Evolutionary conservation across 2,329 filamentous ascomycete genomes (phyloP).

Genomic region (Talaromyces atroroseus): DNA sequence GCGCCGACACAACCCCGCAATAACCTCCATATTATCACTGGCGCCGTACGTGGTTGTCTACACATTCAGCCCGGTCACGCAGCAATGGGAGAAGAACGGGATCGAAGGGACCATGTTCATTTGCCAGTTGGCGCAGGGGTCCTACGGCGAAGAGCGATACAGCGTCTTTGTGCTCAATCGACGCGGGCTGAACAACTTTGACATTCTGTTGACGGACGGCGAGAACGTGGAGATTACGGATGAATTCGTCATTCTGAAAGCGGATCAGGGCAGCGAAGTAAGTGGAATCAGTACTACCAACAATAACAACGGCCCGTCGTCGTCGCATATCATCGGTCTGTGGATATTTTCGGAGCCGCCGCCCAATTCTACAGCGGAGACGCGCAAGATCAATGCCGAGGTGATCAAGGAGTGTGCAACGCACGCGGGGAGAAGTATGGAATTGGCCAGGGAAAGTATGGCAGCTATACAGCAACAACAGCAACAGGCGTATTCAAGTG

Average conservation of each 20-base stretch:
- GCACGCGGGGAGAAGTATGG: constrained; percentile 47
- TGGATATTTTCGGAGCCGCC: constrained; percentile 60
- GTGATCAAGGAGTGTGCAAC: constrained; percentile 53
- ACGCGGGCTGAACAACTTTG: constrained; percentile 64
- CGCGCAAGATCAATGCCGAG: constrained; percentile 47
- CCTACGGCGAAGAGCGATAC: constrained; percentile 45
- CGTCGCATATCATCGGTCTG: constrained; percentile 52
- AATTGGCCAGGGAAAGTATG: constrained; percentile 39
- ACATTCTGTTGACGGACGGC: constrained; percentile 54
- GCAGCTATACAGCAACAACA: constrained; percentile 27
- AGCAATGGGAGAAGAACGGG: constrained; percentile 76
- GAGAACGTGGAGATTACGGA: constrained; percentile 61
- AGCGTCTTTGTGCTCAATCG: constrained; percentile 67
- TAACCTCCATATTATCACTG: constrained; percentile 69
- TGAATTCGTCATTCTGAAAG: constrained; percentile 56
- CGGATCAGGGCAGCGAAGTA: constrained; percentile 26
- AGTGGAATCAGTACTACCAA: constrained; percentile 13
- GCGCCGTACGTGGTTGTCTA: constrained; percentile 85
- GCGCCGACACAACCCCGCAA: constrained; percentile 69
- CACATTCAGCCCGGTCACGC: constrained; percentile 60
- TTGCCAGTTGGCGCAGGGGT: constrained; percentile 54
- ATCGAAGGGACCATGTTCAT: constrained; percentile 88
- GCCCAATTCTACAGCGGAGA: constrained; percentile 50
- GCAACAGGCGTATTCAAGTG: constrained; percentile 34
- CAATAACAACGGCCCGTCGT: constrained; percentile 7